Evolutionary conservation across 768 basidiomycete species (phyloP).

Genomic region (Trametes cinnabarina): DNA sequence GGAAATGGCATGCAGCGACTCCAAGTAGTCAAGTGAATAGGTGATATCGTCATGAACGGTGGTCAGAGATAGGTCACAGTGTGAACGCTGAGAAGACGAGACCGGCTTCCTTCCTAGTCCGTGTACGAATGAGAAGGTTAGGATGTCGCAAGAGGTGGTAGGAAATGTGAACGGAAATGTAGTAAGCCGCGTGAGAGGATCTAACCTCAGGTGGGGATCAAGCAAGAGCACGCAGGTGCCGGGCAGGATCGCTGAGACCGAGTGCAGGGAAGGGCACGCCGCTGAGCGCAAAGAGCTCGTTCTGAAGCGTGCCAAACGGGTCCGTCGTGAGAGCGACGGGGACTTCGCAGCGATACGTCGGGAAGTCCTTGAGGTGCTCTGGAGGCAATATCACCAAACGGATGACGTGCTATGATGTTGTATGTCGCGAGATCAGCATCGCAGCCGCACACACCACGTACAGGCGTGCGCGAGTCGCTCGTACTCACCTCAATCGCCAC

Average conservation of each 20-base stretch:
- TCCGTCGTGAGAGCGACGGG: slow-evolving; percentile 39
- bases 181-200: background rate
- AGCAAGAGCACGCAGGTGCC: slow-evolving; percentile 3
- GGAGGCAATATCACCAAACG: slow-evolving; percentile 36
- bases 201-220: too few relatives aligned
- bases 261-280: slow-evolving; percentile 42
- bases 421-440: background rate
- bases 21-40: too few relatives aligned
- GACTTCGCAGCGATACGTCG: slow-evolving; percentile 38
- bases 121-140: background rate
- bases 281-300: slow-evolving; percentile 37
- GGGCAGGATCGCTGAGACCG: slow-evolving; percentile 28
- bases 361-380: slow-evolving; percentile 31
- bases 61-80: too few relatives aligned
- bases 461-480: slow-evolving; percentile 9
- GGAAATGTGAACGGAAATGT: background rate
- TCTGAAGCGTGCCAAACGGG: slow-evolving; percentile 37
- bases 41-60: too few relatives aligned
- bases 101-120: background rate
- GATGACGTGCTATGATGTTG: slow-evolving; percentile 39
- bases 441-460: background rate
- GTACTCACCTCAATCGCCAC: slow-evolving; percentile 29
- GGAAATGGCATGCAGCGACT: too few relatives aligned
- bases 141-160: too few relatives aligned
- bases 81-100: too few relatives aligned